Conservation (phyloP, 768 basidiomycete genomes). For the Serpula lacrymans region DNA sequence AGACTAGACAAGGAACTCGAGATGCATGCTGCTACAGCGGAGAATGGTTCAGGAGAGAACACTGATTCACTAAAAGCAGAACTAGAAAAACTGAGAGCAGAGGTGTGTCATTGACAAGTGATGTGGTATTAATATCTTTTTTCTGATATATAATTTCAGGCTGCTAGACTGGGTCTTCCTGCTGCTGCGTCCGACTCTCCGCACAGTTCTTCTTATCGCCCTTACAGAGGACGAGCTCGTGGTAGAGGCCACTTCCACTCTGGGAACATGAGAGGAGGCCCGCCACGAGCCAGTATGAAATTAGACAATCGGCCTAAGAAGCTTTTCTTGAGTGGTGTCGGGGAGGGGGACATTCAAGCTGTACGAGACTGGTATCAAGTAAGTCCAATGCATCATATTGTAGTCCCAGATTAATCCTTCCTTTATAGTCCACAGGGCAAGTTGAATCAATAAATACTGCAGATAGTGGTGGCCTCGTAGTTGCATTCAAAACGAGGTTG, state of each 20-base stretch:
- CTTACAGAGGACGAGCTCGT: constrained; percentile 66
- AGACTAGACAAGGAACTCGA: constrained; percentile 84
- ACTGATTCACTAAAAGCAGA: constrained; percentile 73
- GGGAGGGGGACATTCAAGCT: constrained; percentile 50
- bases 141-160: constrained; percentile 36
- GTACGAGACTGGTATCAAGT: constrained; percentile 87
- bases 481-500: constrained; percentile 66
- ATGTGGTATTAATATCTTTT: constrained; percentile 1
- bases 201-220: constrained; percentile 47
- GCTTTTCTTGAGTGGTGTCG: constrained; percentile 68
- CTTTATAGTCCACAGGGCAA: constrained; percentile 60
- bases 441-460: constrained; percentile 59
- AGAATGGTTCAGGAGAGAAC: constrained; percentile 46
- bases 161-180: constrained; percentile 69
- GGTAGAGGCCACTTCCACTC: constrained; percentile 61
- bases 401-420: constrained; percentile 7
- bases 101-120: too few relatives aligned
- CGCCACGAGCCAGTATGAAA: constrained; percentile 73
- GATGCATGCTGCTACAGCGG: constrained; percentile 45
- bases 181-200: constrained; percentile 39
- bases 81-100: constrained; percentile 72
- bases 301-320: constrained; percentile 87
- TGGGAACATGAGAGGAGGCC: constrained; percentile 60
- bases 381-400: constrained; percentile 7
- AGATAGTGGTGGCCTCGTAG: constrained; percentile 58